Evolutionary conservation across 805 yeast species (phyloP).

Genomic region (Metschnikowia koreensis): DNA sequence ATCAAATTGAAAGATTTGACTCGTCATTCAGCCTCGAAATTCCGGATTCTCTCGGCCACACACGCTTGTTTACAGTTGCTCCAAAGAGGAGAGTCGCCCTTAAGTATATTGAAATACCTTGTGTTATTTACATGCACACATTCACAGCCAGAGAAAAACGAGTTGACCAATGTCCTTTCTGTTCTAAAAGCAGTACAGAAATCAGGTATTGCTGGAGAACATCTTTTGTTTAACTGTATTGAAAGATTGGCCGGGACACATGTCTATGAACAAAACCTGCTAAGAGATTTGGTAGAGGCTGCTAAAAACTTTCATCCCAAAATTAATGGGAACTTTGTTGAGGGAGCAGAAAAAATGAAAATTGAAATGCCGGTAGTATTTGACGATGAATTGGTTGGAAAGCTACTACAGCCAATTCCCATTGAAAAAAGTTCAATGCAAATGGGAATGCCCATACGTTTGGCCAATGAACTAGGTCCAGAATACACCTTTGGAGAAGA

Average conservation of each 20-base stretch:
- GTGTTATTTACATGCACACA: slow-evolving; percentile 23
- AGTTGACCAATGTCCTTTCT: slow-evolving; percentile 19
- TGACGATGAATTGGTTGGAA: slow-evolving; percentile 11
- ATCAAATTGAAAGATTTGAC: background rate
- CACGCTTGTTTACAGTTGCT: slow-evolving; percentile 21
- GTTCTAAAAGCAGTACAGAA: slow-evolving; percentile 21
- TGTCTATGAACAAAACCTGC: background rate
- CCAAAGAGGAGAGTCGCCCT: slow-evolving; percentile 29
- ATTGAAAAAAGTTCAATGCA: background rate
- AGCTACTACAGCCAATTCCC: slow-evolving; percentile 7
- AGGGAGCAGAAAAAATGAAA: background rate
- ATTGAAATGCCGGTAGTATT: slow-evolving; percentile 5
- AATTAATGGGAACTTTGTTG: background rate
- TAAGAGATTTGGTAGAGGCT: background rate
- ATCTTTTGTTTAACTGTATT: slow-evolving; percentile 23
- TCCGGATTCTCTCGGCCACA: slow-evolving; percentile 16
- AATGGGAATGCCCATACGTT: background rate
- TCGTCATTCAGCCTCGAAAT: slow-evolving; percentile 11
- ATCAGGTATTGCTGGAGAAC: slow-evolving; percentile 16
- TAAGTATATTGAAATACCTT: slow-evolving; percentile 25
- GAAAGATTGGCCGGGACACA: slow-evolving; percentile 19
- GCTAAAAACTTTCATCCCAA: background rate
- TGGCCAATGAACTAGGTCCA: background rate
- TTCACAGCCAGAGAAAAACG: slow-evolving; percentile 15
- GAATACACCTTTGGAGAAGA: slow-evolving; percentile 5